A percentile compares a stretch with the other conserved stretches of the same genome.
Conservation (phyloP, 345 rosid species). For the Salix koriyanagi region DNA sequence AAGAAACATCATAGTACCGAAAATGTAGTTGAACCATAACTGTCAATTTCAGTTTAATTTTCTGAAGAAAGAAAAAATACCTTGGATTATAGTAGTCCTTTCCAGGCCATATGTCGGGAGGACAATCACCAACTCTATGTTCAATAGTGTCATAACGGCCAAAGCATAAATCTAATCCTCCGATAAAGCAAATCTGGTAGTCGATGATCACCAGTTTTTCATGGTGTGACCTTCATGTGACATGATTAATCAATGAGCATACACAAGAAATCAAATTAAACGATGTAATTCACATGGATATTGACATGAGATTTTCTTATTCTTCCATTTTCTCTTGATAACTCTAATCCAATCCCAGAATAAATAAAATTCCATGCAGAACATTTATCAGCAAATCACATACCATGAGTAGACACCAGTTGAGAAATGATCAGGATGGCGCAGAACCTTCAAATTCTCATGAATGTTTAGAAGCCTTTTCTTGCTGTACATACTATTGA, state of each 20-base stretch:
- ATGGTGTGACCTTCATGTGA: conserved; percentile 77
- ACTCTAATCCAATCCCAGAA: neutral
- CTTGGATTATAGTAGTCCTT: conserved; percentile 96
- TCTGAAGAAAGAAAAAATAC: conserved; percentile 25
- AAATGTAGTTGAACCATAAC: neutral
- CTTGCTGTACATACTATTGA: conserved; percentile 82
- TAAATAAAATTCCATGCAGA: neutral
- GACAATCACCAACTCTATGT: conserved; percentile 71
- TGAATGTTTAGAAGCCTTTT: conserved; percentile 71
- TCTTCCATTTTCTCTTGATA: neutral
- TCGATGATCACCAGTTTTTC: conserved; percentile 88
- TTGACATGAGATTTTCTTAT: neutral
- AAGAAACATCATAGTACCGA: neutral
- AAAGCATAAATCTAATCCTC: conserved; percentile 90
- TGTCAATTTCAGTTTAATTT: neutral
- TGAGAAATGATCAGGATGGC: conserved; percentile 82
- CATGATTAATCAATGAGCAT: conserved; percentile 5
- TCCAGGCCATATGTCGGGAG: conserved; percentile 78
- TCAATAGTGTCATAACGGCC: conserved; percentile 80
- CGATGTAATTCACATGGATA: neutral
- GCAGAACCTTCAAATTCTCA: conserved; percentile 76
- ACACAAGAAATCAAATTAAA: conserved; percentile 10
- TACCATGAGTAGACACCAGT: conserved; percentile 84
- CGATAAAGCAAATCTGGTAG: conserved; percentile 74
- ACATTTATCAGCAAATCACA: neutral